Evolutionary conservation across 2,329 filamentous ascomycete genomes (phyloP), one percentile per base, ranked within the genome.

Genomic region (Neocucurbitaria cava): DNA sequence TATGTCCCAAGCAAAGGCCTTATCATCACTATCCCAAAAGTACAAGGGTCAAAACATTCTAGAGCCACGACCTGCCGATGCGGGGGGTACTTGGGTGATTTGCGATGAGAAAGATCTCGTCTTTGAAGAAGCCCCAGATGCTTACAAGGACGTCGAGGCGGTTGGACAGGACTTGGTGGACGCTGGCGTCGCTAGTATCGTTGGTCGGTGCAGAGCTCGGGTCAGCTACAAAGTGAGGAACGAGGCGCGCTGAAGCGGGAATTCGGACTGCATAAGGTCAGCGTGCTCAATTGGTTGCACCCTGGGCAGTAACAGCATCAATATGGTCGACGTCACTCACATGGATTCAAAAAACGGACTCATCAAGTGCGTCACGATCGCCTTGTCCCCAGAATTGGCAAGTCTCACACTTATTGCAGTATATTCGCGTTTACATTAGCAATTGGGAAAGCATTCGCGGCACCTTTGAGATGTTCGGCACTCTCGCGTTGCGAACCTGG

Each of bases 221-320:
- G 69, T 77, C 6, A 74, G 70, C 46, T 77, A 78, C 54, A 77
- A 77, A 62, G 72, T 76, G 10, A 64, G 74, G 54, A 69, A 68
- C 50, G 74, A 76, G 54, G 46, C 36, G 39, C 43, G 56, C 13
- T 65, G 54, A 66, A 21, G 17, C 23, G 11, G 26, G 26, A 20
- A 42, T 15, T 23, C 11, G 33, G 36, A 3, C 11, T 18, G 24
- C 24, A 2, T 24, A 15, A 24, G n/a, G 20, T 15, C 7, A 21
- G 17, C 35, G n/a, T 38, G 35, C 35, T 17, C 8, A 38, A 2
- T 15, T 20, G 18, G n/a, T 18, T 18, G 5, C 5, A 38, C 36
- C 24, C 24, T 23, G 13, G 11, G 21, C 1, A 40, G 11, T 15
- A 2, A 39, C 5, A 40, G 20, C 20, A 35, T 35, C 15, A 4